A percentile compares a stretch with the other conserved stretches of the same genome.
Conservation (phyloP, 768 basidiomycete species). For the Clavaria fumosa region DNA sequence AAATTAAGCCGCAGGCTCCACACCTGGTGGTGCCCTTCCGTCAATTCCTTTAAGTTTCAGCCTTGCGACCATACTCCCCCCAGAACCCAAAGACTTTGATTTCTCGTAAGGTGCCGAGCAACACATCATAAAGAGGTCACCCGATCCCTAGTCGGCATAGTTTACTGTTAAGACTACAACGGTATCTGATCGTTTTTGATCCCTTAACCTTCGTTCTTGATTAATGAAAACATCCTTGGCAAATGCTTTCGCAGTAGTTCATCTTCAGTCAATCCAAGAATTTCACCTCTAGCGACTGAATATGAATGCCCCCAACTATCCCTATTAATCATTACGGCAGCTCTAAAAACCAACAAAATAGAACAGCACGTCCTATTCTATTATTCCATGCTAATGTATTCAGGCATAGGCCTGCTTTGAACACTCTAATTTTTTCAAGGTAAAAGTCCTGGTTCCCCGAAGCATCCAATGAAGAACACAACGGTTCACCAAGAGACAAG, state of each 20-base stretch:
- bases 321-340: too few relatives aligned
- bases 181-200: slow-evolving; percentile 1
- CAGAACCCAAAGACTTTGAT: slow-evolving; percentile 79
- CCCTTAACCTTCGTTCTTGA: not conserved
- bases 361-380: not conserved
- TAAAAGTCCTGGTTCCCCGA: slow-evolving; percentile 64
- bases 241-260: not conserved
- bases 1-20: slow-evolving; percentile 78
- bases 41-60: slow-evolving; percentile 76
- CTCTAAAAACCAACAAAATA: too few relatives aligned
- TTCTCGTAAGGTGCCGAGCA: slow-evolving; percentile 70
- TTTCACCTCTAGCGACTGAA: not conserved
- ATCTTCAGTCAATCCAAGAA: not conserved
- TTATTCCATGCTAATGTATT: slow-evolving; percentile 39
- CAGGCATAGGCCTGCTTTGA: slow-evolving; percentile 65
- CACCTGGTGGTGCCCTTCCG: slow-evolving; percentile 70
- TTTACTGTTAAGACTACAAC: slow-evolving; percentile 1
- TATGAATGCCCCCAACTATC: not conserved
- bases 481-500: slow-evolving; percentile 63
- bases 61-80: slow-evolving; percentile 33
- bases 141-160: too few relatives aligned
- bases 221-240: not conserved
- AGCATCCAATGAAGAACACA: slow-evolving; percentile 53
- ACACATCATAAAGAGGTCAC: slow-evolving; percentile 54
- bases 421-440: slow-evolving; percentile 77